Conservation (phyloP, 305 asterid genomes). For the Solanum hybrid region DNA sequence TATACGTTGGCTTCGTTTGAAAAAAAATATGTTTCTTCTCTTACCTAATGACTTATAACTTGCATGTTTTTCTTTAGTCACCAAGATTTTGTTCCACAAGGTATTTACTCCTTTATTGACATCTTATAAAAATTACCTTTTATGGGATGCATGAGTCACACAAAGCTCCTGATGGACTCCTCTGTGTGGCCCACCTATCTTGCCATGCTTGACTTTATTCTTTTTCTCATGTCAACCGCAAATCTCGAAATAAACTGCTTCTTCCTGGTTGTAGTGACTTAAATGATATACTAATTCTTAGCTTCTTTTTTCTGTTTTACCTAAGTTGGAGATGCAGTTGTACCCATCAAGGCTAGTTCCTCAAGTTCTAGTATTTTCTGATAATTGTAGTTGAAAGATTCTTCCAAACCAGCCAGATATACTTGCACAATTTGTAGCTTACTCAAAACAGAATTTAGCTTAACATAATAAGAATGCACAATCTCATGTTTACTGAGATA, state of each 20-base stretch:
- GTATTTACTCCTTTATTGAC: neutral
- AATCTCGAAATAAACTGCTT: neutral
- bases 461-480: neutral
- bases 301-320: neutral
- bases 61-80: neutral
- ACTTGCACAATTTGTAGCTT: neutral
- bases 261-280: neutral
- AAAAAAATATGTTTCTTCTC: neutral
- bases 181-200: neutral
- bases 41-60: neutral
- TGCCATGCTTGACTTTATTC: neutral
- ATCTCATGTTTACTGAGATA: neutral
- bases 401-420: neutral
- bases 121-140: neutral
- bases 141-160: neutral
- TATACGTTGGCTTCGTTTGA: neutral
- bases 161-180: neutral
- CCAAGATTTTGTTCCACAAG: neutral
- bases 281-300: neutral
- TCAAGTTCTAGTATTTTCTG: neutral
- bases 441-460: neutral
- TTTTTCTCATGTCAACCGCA: neutral
- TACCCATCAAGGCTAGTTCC: neutral
- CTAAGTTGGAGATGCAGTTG: neutral
- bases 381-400: neutral